Base-by-base conservation (phyloP, 768 basidiomycete genomes). In the Mycena haematopus region DNA sequence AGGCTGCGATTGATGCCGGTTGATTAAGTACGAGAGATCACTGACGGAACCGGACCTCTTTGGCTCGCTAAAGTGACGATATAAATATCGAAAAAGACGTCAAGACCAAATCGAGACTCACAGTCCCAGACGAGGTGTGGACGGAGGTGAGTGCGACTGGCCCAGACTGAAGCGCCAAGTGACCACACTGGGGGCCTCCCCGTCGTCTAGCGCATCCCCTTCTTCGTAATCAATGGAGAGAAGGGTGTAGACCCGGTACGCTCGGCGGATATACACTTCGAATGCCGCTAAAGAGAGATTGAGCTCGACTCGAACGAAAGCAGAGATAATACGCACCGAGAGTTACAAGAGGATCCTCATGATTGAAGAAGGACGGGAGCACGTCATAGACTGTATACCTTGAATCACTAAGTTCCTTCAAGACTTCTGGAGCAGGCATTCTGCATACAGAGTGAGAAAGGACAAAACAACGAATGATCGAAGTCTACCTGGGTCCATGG, bases 351-450 rank as follows among this genome's bases (percentile, higher is more conserved):
- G 89, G 82, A 68, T 99, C 95, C 19, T 81, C 73, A 72, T 96
- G 92, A 62, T 85, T 87, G 86, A 99, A 99, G 83, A 99, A 99
- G 7, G 93, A 84, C 4, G 96, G 95, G 50, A 99, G 85, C 8
- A 99, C 97, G 72, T 99, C 97, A 76, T 90, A 99, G 17, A 99
- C 96, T 15, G 94, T 95, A 77, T 96, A 99, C 45, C 93, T 86
- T 7, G 96, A 98, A 77, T 99, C 97, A 65, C 91, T 93, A 27
- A 99, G 85, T 77, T 99, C 97, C 72, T 88, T 88, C 69, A 99
- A 81, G 38, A 95, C 84, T 63, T 99, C 96, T 3, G 86, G 80
- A 21, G 93, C 91, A 10, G 96, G 97, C 1, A 85, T 84, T 70
- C 95, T 93, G 53, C 19, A 53, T 8, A 45, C 62, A 49, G 60